Base-by-base conservation (phyloP, 1,139 yeast species). In the Saccharomyces hybrid region DNA sequence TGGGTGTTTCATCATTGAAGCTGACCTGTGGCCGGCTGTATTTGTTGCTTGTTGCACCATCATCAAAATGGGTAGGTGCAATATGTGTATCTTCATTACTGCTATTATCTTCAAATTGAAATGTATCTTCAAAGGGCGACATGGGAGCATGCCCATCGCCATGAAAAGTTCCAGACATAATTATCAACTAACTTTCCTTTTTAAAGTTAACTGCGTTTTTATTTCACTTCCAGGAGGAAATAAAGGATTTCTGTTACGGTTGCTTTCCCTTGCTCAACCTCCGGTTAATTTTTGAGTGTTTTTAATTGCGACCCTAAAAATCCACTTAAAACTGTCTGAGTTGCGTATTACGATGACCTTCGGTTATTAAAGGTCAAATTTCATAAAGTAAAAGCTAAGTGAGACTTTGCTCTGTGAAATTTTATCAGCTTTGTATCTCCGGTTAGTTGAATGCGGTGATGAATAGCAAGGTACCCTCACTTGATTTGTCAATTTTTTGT, bases 1-100 rank as follows among this genome's bases (percentile, higher is more conserved):
- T n/a, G 16, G 38, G 38, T 7, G 38, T 8, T n/a, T 32, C 38
- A 16, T 32, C 38, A 32, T 16, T 52, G 50, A 47, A 56, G 55
- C 8, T 52, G 52, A 32, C 31, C 46, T 42, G 32, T 46, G 23
- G 38, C 25, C 20, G 50, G 31, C 47, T 5, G 34, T 50, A 46
- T 50, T 29, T 34, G 29, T 48, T 26, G 31, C 50, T 53, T 44
- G 48, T 34, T 49, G 49, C 49, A 14, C 50, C 53, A 23, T 53
- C 51, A 27, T 46, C 38, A 38, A 83, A 87, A 69, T 87, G 88
- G 1, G 90, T 78, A 50, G 84, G 72, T 71, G 88, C 90, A 34
- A 88, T 80, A 61, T 44, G 23, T 8, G 16, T 16, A 32, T 54
- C 38, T 14, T 29, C 52, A 49, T 32, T 38, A 49, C 51, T 32